Evolutionary conservation across 148 eudicot species (phyloP).

Genomic region (Spergularia bocconei): DNA sequence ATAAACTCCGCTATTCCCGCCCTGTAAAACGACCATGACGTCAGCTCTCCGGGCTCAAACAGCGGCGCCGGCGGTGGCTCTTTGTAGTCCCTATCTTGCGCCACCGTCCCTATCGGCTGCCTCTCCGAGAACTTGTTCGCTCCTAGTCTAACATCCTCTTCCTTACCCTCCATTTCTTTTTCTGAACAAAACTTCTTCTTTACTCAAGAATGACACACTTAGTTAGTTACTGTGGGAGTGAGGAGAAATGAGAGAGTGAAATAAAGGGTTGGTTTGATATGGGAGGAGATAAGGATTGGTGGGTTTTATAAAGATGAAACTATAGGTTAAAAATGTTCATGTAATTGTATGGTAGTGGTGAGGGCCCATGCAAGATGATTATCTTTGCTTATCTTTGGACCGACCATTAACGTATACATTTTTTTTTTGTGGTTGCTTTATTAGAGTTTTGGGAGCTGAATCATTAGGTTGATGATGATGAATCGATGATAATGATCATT

Average conservation of each 20-base stretch:
- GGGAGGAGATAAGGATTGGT: slow-evolving; percentile 18
- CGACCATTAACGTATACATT: slow-evolving; percentile 25
- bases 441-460: neutral
- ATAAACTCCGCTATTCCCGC: slow-evolving; percentile 61
- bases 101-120: slow-evolving; percentile 65
- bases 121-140: slow-evolving; percentile 61
- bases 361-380: slow-evolving; percentile 16
- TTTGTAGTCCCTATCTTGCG: slow-evolving; percentile 69
- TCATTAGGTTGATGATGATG: slow-evolving; percentile 14
- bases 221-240: neutral
- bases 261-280: neutral
- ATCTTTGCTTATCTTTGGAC: slow-evolving; percentile 27
- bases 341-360: slow-evolving; percentile 18
- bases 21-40: slow-evolving; percentile 54
- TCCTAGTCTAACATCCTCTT: slow-evolving; percentile 60
- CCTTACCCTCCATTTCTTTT: slow-evolving; percentile 47
- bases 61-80: slow-evolving; percentile 58
- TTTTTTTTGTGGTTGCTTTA: neutral
- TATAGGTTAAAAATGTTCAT: neutral
- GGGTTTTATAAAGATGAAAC: slow-evolving; percentile 23
- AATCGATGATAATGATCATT: neutral
- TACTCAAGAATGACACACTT: neutral
- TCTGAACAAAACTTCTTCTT: too few species aligned
- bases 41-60: slow-evolving; percentile 48
- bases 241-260: neutral